phyloP scores from a whole-genome alignment of 805 yeast genomes.

The Metschnikowia continentalis region DNA sequence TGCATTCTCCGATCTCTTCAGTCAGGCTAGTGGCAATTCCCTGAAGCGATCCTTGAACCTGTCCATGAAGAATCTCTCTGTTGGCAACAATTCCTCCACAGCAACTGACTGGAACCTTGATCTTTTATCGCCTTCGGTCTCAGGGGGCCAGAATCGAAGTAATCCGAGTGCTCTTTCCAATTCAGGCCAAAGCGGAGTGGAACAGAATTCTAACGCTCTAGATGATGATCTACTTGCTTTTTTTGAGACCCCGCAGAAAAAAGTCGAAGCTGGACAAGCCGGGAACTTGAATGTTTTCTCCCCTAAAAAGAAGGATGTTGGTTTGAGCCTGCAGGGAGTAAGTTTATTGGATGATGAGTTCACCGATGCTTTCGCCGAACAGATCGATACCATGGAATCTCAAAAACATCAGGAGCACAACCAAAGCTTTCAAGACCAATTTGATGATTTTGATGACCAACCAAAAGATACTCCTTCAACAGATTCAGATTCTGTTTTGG shows the following conservation, averaged over 20 bases:
- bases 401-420: not conserved
- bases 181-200: no score
- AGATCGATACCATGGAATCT: no score
- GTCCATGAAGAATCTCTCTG: conserved; percentile 14
- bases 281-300: not conserved
- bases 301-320: not conserved
- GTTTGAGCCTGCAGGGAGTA: not conserved
- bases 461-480: not conserved
- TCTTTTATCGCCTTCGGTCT: conserved; percentile 8
- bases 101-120: conserved; percentile 6
- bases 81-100: conserved; percentile 5
- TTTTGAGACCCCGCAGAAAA: not conserved
- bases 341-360: conserved; percentile 40
- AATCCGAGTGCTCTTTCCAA: not conserved
- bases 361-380: conserved; percentile 30
- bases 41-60: conserved; percentile 13
- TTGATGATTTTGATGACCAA: not conserved
- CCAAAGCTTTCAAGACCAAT: not conserved
- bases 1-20: conserved; percentile 43
- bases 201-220: not conserved
- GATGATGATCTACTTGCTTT: conserved; percentile 2
- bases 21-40: conserved; percentile 22
- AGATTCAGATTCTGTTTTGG: conserved; percentile 48
- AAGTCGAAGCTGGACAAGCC: not conserved
- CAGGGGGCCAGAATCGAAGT: not conserved